Evolutionary conservation across 2,329 filamentous ascomycete species (phyloP), one percentile per base, ranked within the genome.

Genomic region (Colletotrichum sublineola): DNA sequence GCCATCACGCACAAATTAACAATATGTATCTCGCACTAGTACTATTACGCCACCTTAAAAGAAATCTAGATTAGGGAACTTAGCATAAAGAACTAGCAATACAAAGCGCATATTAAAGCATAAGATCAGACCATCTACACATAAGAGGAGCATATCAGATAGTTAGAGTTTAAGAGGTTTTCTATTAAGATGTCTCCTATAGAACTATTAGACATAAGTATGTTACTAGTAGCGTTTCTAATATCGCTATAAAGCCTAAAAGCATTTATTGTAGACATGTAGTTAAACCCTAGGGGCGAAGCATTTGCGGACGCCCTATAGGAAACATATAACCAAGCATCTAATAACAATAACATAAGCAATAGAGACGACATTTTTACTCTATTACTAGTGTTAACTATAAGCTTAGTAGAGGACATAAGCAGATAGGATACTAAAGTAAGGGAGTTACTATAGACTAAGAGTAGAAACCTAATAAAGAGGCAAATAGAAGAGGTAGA

Each of bases 1-100:
- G 57, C 57, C 29, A 66, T 66, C 42, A 57, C 57, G 38, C 42
- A 66, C 11, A 31, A 66, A 31, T 57, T 66, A 31, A 66, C 24
- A 11, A 38, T 12, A 48, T 66, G 20, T 7, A 66, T 57, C 42
- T 66, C 38, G 20, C 42, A 29, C 42, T 66, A 31, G 63, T 20
- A 42, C 38, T 18, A 66, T 11, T 66, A 66, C 50, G 31, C 52
- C 36, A 20, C 40, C 20, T 66, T 42, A 5, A 66, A 50, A 57
- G 63, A 66, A n/a, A 18, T 31, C 12, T 20, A 66, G 53, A 53
- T 66, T 57, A 29, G 58, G 20, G 31, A 66, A 44, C 42, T 66
- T 66, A 5, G 50, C n/a, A 38, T 6, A 57, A 40, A 57, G 24
- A 57, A 38, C 31, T 31, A 50, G 33, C 24, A 66, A 40, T 36